phyloP scores from a whole-genome alignment of 139 green algal species.

The Pleodorina starrii region DNA sequence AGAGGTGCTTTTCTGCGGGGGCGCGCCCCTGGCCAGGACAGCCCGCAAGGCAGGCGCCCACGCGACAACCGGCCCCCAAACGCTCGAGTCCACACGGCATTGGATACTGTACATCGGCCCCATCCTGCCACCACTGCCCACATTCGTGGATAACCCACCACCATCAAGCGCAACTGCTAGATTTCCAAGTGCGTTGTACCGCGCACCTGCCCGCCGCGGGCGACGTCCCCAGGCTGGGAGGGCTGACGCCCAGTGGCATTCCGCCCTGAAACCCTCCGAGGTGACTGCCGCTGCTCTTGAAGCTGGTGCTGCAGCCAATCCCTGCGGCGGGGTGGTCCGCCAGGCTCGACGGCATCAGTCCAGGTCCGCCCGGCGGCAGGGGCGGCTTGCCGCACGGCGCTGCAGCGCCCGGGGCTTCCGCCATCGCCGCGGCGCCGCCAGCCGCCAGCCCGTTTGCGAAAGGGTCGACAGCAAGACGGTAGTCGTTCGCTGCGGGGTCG shows the following conservation, averaged over 20 bases:
- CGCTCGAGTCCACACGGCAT: no score
- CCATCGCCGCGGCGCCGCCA: background rate
- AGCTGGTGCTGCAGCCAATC: constrained; percentile 43
- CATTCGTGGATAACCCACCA: no score
- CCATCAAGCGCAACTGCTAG: no score
- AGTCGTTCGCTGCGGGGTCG: background rate
- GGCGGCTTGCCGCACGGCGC: background rate
- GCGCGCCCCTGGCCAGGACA: no score
- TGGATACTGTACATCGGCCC: no score
- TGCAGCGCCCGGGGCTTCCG: background rate
- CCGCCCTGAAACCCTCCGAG: background rate
- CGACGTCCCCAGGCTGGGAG: constrained; percentile 34
- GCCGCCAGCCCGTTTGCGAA: background rate
- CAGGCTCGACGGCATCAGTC: background rate
- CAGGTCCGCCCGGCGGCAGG: background rate
- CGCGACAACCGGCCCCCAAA: no score
- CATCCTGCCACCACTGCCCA: no score
- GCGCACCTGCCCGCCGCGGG: constrained; percentile 8
- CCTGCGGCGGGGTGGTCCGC: constrained; percentile 33
- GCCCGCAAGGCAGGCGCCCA: no score
- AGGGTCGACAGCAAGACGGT: background rate
- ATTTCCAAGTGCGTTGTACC: background rate
- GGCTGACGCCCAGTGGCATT: constrained; percentile 21
- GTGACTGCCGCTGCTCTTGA: constrained; percentile 40
- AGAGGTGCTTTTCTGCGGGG: no score